A percentile compares a stretch with the other conserved stretches of the same genome.
Conservation (phyloP, 2,329 filamentous ascomycete genomes). For the Byssochlamys sp. region DNA sequence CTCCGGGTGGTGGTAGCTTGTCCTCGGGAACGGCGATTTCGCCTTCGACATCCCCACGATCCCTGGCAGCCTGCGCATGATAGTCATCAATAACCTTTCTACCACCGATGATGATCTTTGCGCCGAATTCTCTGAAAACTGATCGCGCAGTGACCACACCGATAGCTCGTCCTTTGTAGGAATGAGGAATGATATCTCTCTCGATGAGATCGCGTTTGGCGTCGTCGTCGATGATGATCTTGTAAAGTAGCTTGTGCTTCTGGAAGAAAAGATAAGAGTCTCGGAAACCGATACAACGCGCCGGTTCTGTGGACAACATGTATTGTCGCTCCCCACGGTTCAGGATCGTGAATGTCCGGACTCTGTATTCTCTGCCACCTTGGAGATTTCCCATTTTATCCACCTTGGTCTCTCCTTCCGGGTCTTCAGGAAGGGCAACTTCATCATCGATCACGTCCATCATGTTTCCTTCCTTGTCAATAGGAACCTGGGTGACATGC, state of each 20-base stretch:
- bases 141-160: conserved; percentile 93
- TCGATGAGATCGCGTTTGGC: conserved; percentile 95
- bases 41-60: conserved; percentile 72
- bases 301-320: conserved; percentile 97
- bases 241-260: conserved; percentile 90
- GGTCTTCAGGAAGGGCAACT: conserved; percentile 74
- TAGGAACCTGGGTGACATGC: conserved; percentile 70
- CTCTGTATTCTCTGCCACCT: conserved; percentile 82
- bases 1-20: conserved; percentile 59
- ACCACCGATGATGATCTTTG: conserved; percentile 85
- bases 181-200: conserved; percentile 88
- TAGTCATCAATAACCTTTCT: conserved; percentile 83
- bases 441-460: conserved; percentile 88
- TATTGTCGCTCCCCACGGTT: conserved; percentile 79
- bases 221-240: conserved; percentile 96
- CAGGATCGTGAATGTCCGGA: conserved; percentile 83
- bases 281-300: conserved; percentile 89
- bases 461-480: conserved; percentile 88
- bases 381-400: conserved; percentile 76
- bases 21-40: conserved; percentile 88
- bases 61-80: conserved; percentile 62
- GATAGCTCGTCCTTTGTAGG: conserved; percentile 95
- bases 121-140: conserved; percentile 92
- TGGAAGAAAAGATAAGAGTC: conserved; percentile 99
- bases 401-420: conserved; percentile 85